phyloP scores from a whole-genome alignment of 2,329 filamentous ascomycete genomes.

The Colletotrichum sp. region DNA sequence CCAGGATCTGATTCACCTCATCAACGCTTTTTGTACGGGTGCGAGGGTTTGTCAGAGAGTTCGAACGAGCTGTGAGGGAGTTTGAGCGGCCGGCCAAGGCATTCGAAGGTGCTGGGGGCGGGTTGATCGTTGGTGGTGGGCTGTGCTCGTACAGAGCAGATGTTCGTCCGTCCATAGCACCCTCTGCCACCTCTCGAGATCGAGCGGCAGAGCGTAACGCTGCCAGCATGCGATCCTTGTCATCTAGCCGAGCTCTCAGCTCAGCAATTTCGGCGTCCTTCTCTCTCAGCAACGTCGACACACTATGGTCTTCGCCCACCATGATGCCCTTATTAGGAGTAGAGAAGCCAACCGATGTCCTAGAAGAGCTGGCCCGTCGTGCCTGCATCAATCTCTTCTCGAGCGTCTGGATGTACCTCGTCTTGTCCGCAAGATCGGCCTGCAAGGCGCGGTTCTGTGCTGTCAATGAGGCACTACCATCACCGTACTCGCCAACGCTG shows the following conservation, averaged over 20 bases:
- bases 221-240: slow-evolving; percentile 92
- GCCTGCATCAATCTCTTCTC: slow-evolving; percentile 94
- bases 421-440: slow-evolving; percentile 95
- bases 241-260: slow-evolving; percentile 85
- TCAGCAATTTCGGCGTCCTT: slow-evolving; percentile 94
- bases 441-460: slow-evolving; percentile 93
- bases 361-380: slow-evolving; percentile 85
- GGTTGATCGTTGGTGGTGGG: slow-evolving; percentile 16
- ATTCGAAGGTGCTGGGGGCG: slow-evolving; percentile 14
- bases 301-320: slow-evolving; percentile 80
- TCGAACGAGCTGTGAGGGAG: neutral
- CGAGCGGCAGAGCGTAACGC: slow-evolving; percentile 86
- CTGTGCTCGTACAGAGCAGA: slow-evolving; percentile 28
- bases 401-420: slow-evolving; percentile 91
- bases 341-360: slow-evolving; percentile 77
- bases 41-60: slow-evolving; percentile 30
- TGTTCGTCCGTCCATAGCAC: slow-evolving; percentile 26
- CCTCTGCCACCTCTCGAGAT: slow-evolving; percentile 82
- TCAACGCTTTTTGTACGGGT: slow-evolving; percentile 75
- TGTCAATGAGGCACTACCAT: slow-evolving; percentile 80
- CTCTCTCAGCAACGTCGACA: slow-evolving; percentile 76
- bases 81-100: neutral
- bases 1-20: slow-evolving; percentile 91
- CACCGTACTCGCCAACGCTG: slow-evolving; percentile 80
- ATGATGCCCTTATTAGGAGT: slow-evolving; percentile 66